Evolutionary conservation across 169 alveolate genomes (phyloP).

Genomic region (Blepharisma undulans): DNA sequence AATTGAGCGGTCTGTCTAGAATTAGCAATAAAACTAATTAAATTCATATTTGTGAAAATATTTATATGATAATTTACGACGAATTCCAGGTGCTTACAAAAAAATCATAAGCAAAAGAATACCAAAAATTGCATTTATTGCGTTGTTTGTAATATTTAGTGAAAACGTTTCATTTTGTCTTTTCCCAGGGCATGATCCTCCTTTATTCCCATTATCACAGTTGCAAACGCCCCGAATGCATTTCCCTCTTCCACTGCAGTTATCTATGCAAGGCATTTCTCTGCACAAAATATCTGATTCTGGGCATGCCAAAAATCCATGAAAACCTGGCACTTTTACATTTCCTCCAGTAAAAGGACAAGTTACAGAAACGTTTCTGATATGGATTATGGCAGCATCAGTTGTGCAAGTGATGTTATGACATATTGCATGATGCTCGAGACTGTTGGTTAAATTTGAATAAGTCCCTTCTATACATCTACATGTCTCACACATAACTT

Average conservation of each 20-base stretch:
- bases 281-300: constrained; percentile 7
- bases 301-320: constrained; percentile 18
- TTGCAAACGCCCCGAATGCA: background rate
- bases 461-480: constrained; percentile 25
- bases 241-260: constrained; percentile 28
- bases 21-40: background rate
- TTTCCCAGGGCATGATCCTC: background rate
- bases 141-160: background rate
- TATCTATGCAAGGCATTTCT: background rate
- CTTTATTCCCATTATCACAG: background rate
- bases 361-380: background rate
- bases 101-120: background rate
- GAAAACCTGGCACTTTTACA: background rate
- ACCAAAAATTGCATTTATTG: background rate
- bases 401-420: background rate
- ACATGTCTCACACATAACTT: constrained; percentile 22
- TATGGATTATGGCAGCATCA: background rate
- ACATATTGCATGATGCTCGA: background rate
- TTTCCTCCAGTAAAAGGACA: constrained; percentile 30
- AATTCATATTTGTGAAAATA: too few relatives aligned
- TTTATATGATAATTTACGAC: background rate
- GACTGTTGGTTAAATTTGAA: background rate
- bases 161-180: background rate
- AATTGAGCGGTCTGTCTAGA: background rate
- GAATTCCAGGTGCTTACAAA: background rate